phyloP scores from a whole-genome alignment of 768 basidiomycete species.

The Trametes gibbosa region DNA sequence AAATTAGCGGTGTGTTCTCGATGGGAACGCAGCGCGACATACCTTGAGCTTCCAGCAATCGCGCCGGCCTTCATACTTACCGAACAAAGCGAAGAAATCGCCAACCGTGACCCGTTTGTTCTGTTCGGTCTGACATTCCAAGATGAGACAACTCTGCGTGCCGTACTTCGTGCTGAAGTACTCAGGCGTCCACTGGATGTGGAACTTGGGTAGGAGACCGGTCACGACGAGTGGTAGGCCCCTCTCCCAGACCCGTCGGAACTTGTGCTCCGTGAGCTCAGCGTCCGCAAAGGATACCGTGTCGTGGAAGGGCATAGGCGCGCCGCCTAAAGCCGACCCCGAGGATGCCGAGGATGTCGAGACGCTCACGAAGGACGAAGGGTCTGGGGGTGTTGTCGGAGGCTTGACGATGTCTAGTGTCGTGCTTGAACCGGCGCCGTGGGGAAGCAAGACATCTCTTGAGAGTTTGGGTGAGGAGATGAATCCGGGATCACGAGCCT shows the following conservation, averaged over 20 bases:
- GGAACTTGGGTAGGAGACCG: slow-evolving; percentile 57
- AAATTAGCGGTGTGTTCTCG: slow-evolving; percentile 6
- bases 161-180: slow-evolving; percentile 74
- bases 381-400: slow-evolving; percentile 5
- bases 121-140: slow-evolving; percentile 78
- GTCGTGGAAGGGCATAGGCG: slow-evolving; percentile 39
- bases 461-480: slow-evolving; percentile 3
- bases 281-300: slow-evolving; percentile 46
- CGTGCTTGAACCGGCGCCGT: slow-evolving; percentile 2
- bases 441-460: slow-evolving; percentile 9
- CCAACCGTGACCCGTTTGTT: slow-evolving; percentile 63
- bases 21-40: neutral
- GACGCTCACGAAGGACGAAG: slow-evolving; percentile 10
- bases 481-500: slow-evolving; percentile 5
- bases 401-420: slow-evolving; percentile 1
- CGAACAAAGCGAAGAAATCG: slow-evolving; percentile 80
- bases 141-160: slow-evolving; percentile 60
- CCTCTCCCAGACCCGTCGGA: slow-evolving; percentile 66
- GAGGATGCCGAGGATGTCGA: slow-evolving; percentile 6
- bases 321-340: neutral
- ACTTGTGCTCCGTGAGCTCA: slow-evolving; percentile 55
- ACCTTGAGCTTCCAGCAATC: slow-evolving; percentile 80
- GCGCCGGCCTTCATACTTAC: slow-evolving; percentile 54
- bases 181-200: slow-evolving; percentile 76
- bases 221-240: slow-evolving; percentile 82